A percentile compares a stretch with the other conserved stretches of the same genome.
Evolutionary conservation across 495 filamentous ascomycete species (phyloP).

Genomic region (Glutinoglossum americanum): DNA sequence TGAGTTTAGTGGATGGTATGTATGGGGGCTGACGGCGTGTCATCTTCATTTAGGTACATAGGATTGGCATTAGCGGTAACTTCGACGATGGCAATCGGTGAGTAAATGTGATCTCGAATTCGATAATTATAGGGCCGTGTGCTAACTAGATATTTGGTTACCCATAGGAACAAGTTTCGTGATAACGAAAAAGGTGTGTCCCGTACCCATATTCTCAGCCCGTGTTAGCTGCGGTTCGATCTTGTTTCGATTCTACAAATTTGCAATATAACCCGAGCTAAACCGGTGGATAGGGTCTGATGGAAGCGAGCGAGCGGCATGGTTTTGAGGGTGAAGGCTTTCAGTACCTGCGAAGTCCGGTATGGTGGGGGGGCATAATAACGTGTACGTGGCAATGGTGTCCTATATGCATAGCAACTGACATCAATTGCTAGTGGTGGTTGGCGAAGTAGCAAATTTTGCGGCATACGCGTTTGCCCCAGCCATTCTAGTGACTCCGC

Average conservation of each 20-base stretch:
- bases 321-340: conserved; percentile 96
- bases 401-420: neutral
- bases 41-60: conserved; percentile 45
- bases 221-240: neutral
- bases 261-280: neutral
- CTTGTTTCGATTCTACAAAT: neutral
- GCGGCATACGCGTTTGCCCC: conserved; percentile 95
- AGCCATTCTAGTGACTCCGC: conserved; percentile 84
- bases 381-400: conserved; percentile 38
- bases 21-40: conserved; percentile 15
- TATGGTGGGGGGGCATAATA: conserved; percentile 87
- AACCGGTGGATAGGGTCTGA: conserved; percentile 41
- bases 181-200: conserved; percentile 71
- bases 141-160: conserved; percentile 12
- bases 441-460: conserved; percentile 88
- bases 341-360: conserved; percentile 71
- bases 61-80: conserved; percentile 73
- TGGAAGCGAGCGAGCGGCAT: conserved; percentile 70
- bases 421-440: conserved; percentile 26
- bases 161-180: conserved; percentile 68
- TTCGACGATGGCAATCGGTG: conserved; percentile 87
- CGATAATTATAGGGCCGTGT: neutral
- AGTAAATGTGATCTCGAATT: conserved; percentile 13
- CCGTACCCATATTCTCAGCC: conserved; percentile 3
- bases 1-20: conserved; percentile 7